These are phyloP conservation scores for Ophiostoma australiae DNA, from an alignment of 2,329 filamentous ascomycete genomes.

Conservation along the genomic window DNA sequence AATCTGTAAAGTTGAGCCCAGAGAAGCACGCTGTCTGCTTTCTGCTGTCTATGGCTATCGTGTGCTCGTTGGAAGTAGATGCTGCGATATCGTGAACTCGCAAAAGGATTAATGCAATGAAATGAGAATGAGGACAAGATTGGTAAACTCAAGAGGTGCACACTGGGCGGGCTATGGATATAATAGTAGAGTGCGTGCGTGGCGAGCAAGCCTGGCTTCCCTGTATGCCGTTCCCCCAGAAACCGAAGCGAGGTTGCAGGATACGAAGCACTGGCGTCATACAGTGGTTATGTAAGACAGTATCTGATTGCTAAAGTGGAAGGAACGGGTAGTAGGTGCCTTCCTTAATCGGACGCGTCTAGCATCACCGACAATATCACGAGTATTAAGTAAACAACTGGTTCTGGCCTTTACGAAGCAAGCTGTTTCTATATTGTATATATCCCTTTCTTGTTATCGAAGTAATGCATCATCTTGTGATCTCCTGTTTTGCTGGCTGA, in stretches of 20 bases:
- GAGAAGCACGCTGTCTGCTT: neutral
- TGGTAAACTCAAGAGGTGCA: neutral
- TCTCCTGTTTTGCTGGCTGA: neutral
- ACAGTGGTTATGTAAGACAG: neutral
- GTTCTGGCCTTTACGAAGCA: too few relatives aligned
- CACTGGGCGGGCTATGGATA: neutral
- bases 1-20: neutral
- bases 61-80: neutral
- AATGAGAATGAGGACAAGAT: neutral
- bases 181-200: neutral
- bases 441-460: neutral
- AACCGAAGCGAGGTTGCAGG: neutral
- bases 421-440: neutral
- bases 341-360: neutral
- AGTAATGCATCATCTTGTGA: neutral
- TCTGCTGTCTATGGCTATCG: conserved; percentile 5
- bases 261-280: conserved; percentile 1
- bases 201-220: neutral
- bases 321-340: neutral
- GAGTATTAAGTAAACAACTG: neutral
- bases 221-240: conserved; percentile 13
- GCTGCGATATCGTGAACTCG: neutral
- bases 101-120: neutral
- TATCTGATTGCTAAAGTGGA: neutral
- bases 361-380: neutral